Evolutionary conservation across 495 filamentous ascomycete species (phyloP).

Genomic region (Rhizodiscina lignyota): DNA sequence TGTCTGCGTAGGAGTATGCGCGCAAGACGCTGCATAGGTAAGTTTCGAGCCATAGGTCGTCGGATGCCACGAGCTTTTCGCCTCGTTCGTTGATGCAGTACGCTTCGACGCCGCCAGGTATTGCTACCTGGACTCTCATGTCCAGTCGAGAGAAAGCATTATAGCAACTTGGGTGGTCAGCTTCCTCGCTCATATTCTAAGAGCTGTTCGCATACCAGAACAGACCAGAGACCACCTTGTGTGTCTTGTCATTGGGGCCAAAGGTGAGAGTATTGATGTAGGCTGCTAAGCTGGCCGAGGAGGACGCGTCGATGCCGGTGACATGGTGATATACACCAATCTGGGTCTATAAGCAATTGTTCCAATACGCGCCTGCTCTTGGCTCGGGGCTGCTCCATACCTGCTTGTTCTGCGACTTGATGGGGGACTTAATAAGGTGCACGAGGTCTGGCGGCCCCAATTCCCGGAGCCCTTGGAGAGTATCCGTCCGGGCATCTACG

Average conservation of each 20-base stretch:
- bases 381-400: constrained; percentile 23
- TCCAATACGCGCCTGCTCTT: constrained; percentile 5
- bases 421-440: constrained; percentile 78
- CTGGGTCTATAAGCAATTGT: constrained; percentile 26
- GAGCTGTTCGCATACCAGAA: constrained; percentile 51
- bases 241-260: constrained; percentile 64
- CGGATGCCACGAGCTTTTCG: constrained; percentile 79
- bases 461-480: constrained; percentile 68
- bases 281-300: constrained; percentile 87
- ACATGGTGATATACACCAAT: constrained; percentile 95
- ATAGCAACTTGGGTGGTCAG: constrained; percentile 55
- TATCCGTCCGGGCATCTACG: constrained; percentile 78
- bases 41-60: constrained; percentile 91
- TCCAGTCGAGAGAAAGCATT: constrained; percentile 98
- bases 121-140: constrained; percentile 95
- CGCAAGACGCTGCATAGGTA: constrained; percentile 87
- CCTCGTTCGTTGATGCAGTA: constrained; percentile 95
- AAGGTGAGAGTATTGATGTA: constrained; percentile 97
- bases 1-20: constrained; percentile 91
- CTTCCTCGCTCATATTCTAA: background rate
- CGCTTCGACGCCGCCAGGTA: constrained; percentile 85
- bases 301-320: constrained; percentile 92
- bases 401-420: constrained; percentile 44
- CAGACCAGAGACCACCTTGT: constrained; percentile 82
- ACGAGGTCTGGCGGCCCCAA: constrained; percentile 91